These are phyloP conservation scores for Plicaturopsis crispa DNA, from an alignment of 768 basidiomycete species.

Conservation along the genomic window DNA sequence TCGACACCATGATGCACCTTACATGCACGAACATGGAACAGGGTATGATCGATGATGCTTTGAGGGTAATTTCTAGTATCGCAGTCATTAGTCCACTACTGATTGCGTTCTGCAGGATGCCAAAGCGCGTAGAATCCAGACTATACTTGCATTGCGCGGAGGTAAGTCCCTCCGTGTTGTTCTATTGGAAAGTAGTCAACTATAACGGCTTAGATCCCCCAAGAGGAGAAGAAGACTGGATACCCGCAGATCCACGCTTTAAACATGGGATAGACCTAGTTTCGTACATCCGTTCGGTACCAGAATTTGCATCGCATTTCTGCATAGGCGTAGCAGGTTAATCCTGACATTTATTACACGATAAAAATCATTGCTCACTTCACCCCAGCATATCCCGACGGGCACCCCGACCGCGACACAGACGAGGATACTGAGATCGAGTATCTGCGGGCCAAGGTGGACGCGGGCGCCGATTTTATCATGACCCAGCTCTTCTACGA, in stretches of 20 bases:
- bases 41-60: slow-evolving; percentile 79
- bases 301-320: slow-evolving; percentile 77
- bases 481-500: slow-evolving; percentile 98
- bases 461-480: slow-evolving; percentile 94
- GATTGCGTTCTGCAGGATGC: too few relatives aligned
- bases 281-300: slow-evolving; percentile 70
- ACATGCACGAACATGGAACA: slow-evolving; percentile 97
- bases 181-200: slow-evolving; percentile 1
- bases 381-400: slow-evolving; percentile 79
- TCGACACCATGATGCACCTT: slow-evolving; percentile 89
- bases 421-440: slow-evolving; percentile 59
- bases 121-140: slow-evolving; percentile 76
- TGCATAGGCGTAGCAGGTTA: slow-evolving; percentile 93
- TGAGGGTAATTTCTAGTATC: slow-evolving; percentile 48
- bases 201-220: slow-evolving; percentile 69
- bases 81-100: too few relatives aligned
- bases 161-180: slow-evolving; percentile 35
- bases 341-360: too few relatives aligned
- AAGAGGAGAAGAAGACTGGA: slow-evolving; percentile 90
- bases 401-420: slow-evolving; percentile 56
- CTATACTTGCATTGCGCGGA: slow-evolving; percentile 88
- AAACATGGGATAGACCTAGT: slow-evolving; percentile 86
- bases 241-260: slow-evolving; percentile 77
- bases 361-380: not conserved
- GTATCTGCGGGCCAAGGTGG: slow-evolving; percentile 78